A percentile compares a stretch with the other conserved stretches of the same genome.
These are phyloP conservation scores for Phyllachora maydis DNA, from an alignment of 2,329 filamentous ascomycete genomes.

Conservation along the genomic window DNA sequence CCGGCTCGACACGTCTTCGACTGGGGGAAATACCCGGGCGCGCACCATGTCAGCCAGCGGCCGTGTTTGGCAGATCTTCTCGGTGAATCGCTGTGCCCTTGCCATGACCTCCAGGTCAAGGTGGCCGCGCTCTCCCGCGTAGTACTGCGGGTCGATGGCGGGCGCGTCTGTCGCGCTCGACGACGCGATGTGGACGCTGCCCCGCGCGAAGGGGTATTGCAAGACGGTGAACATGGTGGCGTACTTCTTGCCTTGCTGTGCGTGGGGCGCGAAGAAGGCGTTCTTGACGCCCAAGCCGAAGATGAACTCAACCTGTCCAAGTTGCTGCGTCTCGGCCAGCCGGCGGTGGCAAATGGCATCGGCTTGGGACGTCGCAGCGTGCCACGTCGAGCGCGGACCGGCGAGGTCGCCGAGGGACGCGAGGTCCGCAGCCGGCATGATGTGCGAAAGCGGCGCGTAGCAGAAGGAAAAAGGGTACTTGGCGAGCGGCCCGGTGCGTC, in stretches of 20 bases:
- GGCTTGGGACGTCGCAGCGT: slow-evolving; percentile 2
- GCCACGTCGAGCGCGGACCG: neutral
- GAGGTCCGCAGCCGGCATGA: slow-evolving; percentile 8
- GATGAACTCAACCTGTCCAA: slow-evolving; percentile 26
- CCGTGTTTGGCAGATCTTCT: slow-evolving; percentile 5
- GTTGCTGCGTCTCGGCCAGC: slow-evolving; percentile 6
- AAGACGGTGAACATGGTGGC: slow-evolving; percentile 25
- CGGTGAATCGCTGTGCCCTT: slow-evolving; percentile 5
- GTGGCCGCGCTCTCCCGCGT: slow-evolving; percentile 14
- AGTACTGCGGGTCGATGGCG: slow-evolving; percentile 20
- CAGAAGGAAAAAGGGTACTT: slow-evolving; percentile 17
- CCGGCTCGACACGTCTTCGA: neutral
- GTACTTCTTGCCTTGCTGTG: slow-evolving; percentile 17
- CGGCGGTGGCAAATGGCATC: slow-evolving; percentile 12
- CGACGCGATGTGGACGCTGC: slow-evolving; percentile 21
- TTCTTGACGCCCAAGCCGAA: slow-evolving; percentile 27
- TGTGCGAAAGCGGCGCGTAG: slow-evolving; percentile 18
- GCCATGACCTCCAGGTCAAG: slow-evolving; percentile 6
- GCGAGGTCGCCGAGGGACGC: neutral
- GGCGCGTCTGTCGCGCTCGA: slow-evolving; percentile 9
- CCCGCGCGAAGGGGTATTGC: slow-evolving; percentile 27
- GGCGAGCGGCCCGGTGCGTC: slow-evolving; percentile 14
- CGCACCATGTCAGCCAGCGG: slow-evolving; percentile 5
- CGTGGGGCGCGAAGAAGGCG: slow-evolving; percentile 11
- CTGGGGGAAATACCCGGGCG: slow-evolving; percentile 3